phyloP scores from a whole-genome alignment of 805 yeast species.

The Metschnikowia baotianmanensis region DNA sequence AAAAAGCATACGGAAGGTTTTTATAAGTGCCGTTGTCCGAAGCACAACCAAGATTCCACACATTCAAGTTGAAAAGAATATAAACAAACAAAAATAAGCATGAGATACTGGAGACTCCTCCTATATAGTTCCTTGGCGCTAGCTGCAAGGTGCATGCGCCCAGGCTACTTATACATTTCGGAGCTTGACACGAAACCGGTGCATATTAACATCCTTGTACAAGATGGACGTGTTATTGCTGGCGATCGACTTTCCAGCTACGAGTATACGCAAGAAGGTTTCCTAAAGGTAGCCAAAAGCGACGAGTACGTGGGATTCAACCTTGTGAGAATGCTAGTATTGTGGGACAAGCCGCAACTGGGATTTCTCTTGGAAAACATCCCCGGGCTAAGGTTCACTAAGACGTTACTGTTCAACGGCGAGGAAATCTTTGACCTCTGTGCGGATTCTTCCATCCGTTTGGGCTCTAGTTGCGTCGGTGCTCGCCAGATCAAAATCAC shows the following conservation, averaged over 20 bases:
- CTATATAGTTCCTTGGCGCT: not conserved
- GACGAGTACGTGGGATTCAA: not conserved
- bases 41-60: no score
- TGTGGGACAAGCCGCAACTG: not conserved
- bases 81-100: not conserved
- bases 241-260: not conserved
- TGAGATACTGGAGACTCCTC: not conserved
- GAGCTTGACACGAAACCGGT: not conserved
- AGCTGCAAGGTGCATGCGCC: not conserved
- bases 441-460: not conserved
- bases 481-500: not conserved
- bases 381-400: conserved; percentile 1
- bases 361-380: not conserved
- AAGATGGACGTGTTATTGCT: not conserved
- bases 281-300: not conserved
- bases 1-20: no score
- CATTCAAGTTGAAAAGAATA: not conserved
- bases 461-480: not conserved
- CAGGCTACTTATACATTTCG: not conserved
- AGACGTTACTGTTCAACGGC: not conserved
- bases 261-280: not conserved
- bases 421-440: not conserved
- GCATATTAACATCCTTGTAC: not conserved
- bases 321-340: not conserved
- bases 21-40: no score